phyloP scores from a whole-genome alignment of 805 yeast species.

The Saccharomycopsis vini region DNA sequence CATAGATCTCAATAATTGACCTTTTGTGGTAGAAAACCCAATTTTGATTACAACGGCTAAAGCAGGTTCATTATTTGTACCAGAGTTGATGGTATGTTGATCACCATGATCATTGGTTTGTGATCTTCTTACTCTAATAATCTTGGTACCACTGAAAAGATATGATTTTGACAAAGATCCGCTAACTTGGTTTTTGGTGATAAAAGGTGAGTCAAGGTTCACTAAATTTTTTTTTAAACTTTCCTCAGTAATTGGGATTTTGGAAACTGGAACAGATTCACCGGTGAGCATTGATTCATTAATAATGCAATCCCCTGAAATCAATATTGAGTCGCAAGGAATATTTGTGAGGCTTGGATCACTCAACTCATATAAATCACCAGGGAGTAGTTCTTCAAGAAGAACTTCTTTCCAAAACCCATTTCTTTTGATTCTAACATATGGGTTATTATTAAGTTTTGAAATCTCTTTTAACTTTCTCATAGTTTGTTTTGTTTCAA shows the following conservation, averaged over 20 bases:
- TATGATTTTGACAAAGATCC: slow-evolving; percentile 64
- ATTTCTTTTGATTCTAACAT: slow-evolving; percentile 82
- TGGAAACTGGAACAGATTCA: slow-evolving; percentile 94
- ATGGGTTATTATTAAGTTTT: slow-evolving; percentile 25
- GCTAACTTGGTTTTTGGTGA: slow-evolving; percentile 41
- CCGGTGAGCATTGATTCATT: slow-evolving; percentile 98
- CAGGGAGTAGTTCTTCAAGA: slow-evolving; percentile 83
- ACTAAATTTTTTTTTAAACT: slow-evolving; percentile 46
- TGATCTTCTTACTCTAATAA: slow-evolving; percentile 71
- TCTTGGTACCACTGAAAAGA: slow-evolving; percentile 81
- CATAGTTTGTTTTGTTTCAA: slow-evolving; percentile 79
- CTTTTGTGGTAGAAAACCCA: slow-evolving; percentile 94
- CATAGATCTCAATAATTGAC: slow-evolving; percentile 90
- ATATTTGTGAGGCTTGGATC: slow-evolving; percentile 67
- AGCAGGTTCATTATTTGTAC: slow-evolving; percentile 55
- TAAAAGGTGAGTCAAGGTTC: slow-evolving; percentile 34
- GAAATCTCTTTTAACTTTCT: slow-evolving; percentile 66
- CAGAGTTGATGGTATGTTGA: background rate
- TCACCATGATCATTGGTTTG: slow-evolving; percentile 21
- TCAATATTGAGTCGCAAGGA: slow-evolving; percentile 84
- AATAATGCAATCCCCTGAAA: slow-evolving; percentile 92
- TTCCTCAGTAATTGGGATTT: slow-evolving; percentile 55
- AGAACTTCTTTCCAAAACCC: slow-evolving; percentile 83
- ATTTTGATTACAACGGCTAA: slow-evolving; percentile 82
- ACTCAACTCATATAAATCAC: slow-evolving; percentile 87